Evolutionary conservation across 177 flowering plant species (phyloP), one percentile per base, ranked within the genome.

Genomic region (Tripterygium wilfordii): DNA sequence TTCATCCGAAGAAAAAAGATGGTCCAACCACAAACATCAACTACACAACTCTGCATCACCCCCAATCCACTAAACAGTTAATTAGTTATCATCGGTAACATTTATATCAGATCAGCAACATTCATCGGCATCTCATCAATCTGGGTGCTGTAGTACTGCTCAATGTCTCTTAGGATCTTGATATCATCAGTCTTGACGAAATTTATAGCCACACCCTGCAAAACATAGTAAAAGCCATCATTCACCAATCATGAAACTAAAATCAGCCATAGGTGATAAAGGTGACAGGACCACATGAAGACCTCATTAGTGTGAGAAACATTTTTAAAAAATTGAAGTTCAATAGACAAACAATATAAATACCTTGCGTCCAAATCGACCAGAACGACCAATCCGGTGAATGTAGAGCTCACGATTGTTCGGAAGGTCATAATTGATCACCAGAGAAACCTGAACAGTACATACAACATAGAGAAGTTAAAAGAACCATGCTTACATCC

Each of bases 351-450:
- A 30, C 7, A 7, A 30, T 30, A 12, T 7, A 12, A n/a, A n/a
- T 76, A 92, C 98, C 98, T 92, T 92, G 45, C 98, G 86, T 27
- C 98, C 98, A 75, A 92, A 92, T 52, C 95, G 96, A 53, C 98
- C 96, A 56, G 98, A 92, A 9, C 98, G 87, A 24, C 98, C 98
- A 62, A 92, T 92, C 8, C 98, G 77, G 56, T 92, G 98, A 57
- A 92, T 88, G 61, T 85, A 92, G 62, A 85, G 98, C 63, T 88
- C 96, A 44, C 98, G 88, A 59, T 92, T 92, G 72, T 88, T 92
- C 29, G 96, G 98, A 47, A 92, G 85, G 65, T 92, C 98, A 66
- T 88, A 88, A 66, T 85, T 92, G 45, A 92, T 85, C 44, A 92
- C 96, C 68, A 92, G 38, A 17, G 98, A 92, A 36, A 91, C 98